phyloP scores from a whole-genome alignment of 257 asterid genomes.

The Nicotiana knightiana region DNA sequence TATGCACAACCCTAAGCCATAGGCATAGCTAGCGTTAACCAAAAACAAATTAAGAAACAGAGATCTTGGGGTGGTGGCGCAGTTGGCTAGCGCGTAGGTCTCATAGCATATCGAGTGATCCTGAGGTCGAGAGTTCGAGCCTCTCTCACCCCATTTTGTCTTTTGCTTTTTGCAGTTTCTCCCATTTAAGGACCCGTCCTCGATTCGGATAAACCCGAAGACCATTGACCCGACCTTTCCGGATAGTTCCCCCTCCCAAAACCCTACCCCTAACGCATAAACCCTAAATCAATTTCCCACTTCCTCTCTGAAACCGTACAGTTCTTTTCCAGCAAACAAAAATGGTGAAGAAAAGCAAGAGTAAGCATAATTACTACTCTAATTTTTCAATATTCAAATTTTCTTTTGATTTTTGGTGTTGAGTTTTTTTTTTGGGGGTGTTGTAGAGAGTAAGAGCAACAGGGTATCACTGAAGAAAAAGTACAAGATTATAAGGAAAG shows the following conservation, averaged over 20 bases:
- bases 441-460: slow-evolving; percentile 89
- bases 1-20: no score
- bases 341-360: slow-evolving; percentile 83
- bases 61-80: slow-evolving; percentile 85
- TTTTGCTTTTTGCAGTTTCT: not conserved
- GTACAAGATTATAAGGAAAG: slow-evolving; percentile 70
- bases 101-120: slow-evolving; percentile 41
- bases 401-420: not conserved
- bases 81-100: slow-evolving; percentile 99
- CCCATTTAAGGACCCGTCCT: no score
- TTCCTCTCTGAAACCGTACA: not conserved
- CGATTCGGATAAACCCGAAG: no score
- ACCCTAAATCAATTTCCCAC: not conserved
- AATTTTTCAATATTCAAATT: not conserved
- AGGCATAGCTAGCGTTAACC: no score
- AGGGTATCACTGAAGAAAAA: slow-evolving; percentile 77
- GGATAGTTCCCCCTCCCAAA: not conserved
- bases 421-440: not conserved
- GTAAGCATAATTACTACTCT: slow-evolving; percentile 24
- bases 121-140: not conserved
- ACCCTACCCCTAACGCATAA: not conserved
- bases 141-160: not conserved
- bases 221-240: not conserved
- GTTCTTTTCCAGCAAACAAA: not conserved
- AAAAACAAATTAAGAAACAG: no score